A percentile compares a stretch with the other conserved stretches of the same genome.
These are phyloP conservation scores for Yamadazyma nakazawae DNA, from an alignment of 805 yeast species.

Conservation along the genomic window DNA sequence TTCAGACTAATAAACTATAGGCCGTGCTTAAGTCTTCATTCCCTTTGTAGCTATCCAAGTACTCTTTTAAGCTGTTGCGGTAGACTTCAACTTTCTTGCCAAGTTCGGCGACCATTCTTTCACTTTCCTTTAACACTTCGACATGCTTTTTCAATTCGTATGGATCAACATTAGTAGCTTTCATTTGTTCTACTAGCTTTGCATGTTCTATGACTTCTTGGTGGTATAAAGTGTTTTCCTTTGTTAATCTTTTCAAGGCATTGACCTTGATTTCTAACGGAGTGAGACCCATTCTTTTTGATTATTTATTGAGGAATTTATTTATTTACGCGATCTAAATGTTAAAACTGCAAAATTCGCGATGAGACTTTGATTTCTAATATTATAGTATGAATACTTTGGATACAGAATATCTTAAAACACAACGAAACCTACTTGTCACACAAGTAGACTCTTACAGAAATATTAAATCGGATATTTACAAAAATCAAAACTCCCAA, in stretches of 20 bases:
- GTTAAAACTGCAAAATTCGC: not conserved
- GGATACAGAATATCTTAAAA: slow-evolving; percentile 1
- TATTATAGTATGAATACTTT: not conserved
- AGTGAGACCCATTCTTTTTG: slow-evolving; percentile 57
- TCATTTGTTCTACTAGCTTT: slow-evolving; percentile 45
- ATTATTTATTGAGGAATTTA: not conserved
- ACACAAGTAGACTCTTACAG: slow-evolving; percentile 6
- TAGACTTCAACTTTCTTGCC: slow-evolving; percentile 18
- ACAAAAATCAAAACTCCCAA: not conserved
- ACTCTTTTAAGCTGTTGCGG: slow-evolving; percentile 32
- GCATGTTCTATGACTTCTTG: slow-evolving; percentile 58
- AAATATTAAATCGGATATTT: not conserved
- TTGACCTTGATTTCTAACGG: slow-evolving; percentile 66
- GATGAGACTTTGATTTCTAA: slow-evolving; percentile 3
- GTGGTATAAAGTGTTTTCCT: slow-evolving; percentile 61
- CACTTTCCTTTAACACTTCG: slow-evolving; percentile 36
- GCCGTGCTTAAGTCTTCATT: slow-evolving; percentile 34
- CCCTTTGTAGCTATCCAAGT: slow-evolving; percentile 31
- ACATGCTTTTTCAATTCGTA: slow-evolving; percentile 58
- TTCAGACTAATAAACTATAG: slow-evolving; percentile 13
- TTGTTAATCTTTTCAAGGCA: slow-evolving; percentile 65
- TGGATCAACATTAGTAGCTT: slow-evolving; percentile 48
- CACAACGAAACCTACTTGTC: slow-evolving; percentile 6
- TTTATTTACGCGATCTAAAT: not conserved
- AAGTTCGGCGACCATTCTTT: slow-evolving; percentile 35